Base-by-base conservation (phyloP, 2,329 filamentous ascomycete genomes). In the Talaromyces rugulosus region DNA sequence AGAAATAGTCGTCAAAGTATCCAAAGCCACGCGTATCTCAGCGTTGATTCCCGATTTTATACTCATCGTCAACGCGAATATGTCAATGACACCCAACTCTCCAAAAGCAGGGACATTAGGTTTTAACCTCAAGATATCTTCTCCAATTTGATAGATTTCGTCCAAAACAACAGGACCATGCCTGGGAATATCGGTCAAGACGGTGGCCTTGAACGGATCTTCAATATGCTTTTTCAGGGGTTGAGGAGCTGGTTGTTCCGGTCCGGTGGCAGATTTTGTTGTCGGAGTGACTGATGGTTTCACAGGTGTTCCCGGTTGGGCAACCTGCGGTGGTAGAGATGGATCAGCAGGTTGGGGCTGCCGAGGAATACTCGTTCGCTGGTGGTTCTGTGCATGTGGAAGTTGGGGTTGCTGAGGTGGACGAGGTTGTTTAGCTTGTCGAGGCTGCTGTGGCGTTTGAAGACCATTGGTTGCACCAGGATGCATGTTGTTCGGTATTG, bases 1-100 rank as follows among this genome's bases (percentile, higher is more conserved):
- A 2, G 90, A 91, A 12, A 95, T 82, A 23, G 85, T 86, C 9
- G 87, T 87, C 40, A 99, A 80, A 0, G 90, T 91, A 74, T 98
- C 95, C 52, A 99, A 80, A 2, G 94, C 94, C 64, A 96, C 78
- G 9, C 94, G 87, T n/a, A 96, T 89, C 77, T 99, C 95, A 5
- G 87, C 88, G 68, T 92, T 89, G 51, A 98, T 90, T 0, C 94
- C 94, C 60, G 90, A 96, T 72, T 96, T 92, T 42, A 99, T 80
- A 70, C 92, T 92, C 80, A 92, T 89, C 0, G 89, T 96, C 47
- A 99, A 82, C 23, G 94, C 92, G 67, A 93, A 89, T 31, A 98
- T 89, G 71, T 99, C 94, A 65, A 98, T 90, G 23, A 92, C 84
- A 8, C 94, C 95, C 58, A 98, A 82, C 68, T 98, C 93, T 27